Conservation (phyloP, 2,329 filamentous ascomycete genomes). For the Fusarium drepaniforme region DNA sequence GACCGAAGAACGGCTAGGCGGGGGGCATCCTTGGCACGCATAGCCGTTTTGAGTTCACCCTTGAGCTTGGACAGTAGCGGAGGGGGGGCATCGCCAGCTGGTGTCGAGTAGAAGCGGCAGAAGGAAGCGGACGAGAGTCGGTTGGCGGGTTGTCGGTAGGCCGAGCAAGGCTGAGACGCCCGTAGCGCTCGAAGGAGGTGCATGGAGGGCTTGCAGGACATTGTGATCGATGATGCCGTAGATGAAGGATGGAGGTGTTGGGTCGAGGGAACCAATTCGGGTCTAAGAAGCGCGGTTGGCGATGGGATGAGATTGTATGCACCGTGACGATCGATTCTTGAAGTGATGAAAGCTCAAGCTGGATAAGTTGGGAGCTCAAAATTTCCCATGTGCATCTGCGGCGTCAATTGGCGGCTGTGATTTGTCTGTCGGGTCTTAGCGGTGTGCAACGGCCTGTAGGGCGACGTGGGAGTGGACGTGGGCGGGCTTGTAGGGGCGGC, state of each 20-base stretch:
- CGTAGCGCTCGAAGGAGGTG: conserved; percentile 43
- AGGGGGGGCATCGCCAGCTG: conserved; percentile 54
- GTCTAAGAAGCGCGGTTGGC: conserved; percentile 1
- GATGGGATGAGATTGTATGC: conserved; percentile 8
- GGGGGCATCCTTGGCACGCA: conserved; percentile 73
- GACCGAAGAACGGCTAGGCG: conserved; percentile 77
- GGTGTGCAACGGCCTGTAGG: conserved; percentile 23
- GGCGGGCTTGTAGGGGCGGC: conserved; percentile 8
- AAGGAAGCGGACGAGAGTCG: conserved; percentile 13
- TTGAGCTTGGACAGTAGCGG: conserved; percentile 67
- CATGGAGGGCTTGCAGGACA: conserved; percentile 41
- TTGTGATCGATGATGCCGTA: conserved; percentile 8
- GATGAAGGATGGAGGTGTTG: not conserved
- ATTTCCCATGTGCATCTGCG: conserved; percentile 35
- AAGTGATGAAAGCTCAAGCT: conserved; percentile 24
- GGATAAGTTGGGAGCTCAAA: conserved; percentile 35
- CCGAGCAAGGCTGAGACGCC: conserved; percentile 23
- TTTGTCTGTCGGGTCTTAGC: conserved; percentile 26
- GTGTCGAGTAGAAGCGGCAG: conserved; percentile 49
- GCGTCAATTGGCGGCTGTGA: conserved; percentile 37
- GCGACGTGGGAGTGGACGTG: not conserved
- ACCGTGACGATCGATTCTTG: conserved; percentile 21
- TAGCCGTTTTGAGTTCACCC: conserved; percentile 73
- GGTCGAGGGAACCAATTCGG: not conserved
- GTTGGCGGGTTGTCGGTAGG: conserved; percentile 28